A percentile compares a stretch with the other conserved stretches of the same genome.
phyloP scores from a whole-genome alignment of 345 rosid genomes.

The Viola odorata region DNA sequence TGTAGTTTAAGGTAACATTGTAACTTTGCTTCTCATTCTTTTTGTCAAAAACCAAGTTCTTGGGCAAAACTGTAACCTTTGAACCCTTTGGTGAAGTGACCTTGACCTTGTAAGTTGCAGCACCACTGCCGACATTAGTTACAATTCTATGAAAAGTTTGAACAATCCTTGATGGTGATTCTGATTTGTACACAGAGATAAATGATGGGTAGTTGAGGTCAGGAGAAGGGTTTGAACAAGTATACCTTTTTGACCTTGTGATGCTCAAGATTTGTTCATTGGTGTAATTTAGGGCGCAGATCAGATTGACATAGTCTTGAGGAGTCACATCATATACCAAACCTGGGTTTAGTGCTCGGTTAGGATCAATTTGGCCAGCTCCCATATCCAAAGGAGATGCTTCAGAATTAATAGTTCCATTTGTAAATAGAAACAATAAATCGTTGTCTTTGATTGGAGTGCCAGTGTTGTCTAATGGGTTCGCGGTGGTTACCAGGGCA shows the following conservation, averaged over 20 bases:
- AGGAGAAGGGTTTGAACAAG: constrained; percentile 22
- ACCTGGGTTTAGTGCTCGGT: constrained; percentile 42
- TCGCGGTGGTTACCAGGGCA: constrained; percentile 49
- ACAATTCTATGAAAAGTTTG: constrained; percentile 26
- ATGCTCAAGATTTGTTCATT: constrained; percentile 30
- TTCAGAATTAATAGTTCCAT: constrained; percentile 1
- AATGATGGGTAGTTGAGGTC: constrained; percentile 47
- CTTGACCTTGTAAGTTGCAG: constrained; percentile 26
- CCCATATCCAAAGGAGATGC: constrained; percentile 43
- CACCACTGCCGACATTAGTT: constrained; percentile 33
- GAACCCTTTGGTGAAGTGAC: constrained; percentile 22
- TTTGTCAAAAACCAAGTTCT: constrained; percentile 19
- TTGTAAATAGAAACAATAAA: too few relatives aligned
- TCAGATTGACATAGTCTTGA: constrained; percentile 35
- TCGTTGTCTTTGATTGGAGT: constrained; percentile 29
- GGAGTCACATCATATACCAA: constrained; percentile 39
- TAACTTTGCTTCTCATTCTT: constrained; percentile 26
- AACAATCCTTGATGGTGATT: not conserved
- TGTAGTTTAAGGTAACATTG: constrained; percentile 13
- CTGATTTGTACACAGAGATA: constrained; percentile 22
- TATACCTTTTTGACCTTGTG: constrained; percentile 29
- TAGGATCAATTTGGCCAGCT: constrained; percentile 38
- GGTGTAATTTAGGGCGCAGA: constrained; percentile 37
- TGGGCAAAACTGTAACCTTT: constrained; percentile 20
- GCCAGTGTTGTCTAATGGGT: constrained; percentile 28